Evolutionary conservation across 129 eudicot species (phyloP), one percentile per base, ranked within the genome.

Genomic region (Artemisia tridentata): DNA sequence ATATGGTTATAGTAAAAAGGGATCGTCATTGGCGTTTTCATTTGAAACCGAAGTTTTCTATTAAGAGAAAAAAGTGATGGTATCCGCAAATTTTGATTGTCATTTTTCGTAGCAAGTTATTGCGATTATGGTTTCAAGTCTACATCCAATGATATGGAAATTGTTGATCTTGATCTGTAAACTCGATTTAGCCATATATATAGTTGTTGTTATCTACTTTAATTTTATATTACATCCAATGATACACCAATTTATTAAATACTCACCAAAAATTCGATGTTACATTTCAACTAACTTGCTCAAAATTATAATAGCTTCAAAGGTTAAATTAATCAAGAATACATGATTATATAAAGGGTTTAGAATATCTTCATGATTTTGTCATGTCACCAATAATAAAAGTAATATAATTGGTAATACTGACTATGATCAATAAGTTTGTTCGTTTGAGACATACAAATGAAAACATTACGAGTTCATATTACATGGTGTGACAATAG

Each of bases 81-180:
- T 27, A 60, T 72, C 55, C 50, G 47, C 69, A 46, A 5, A 21
- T 31, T 67, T 74, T 31, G 19, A 27, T 59, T 57, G 68, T 57
- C 68, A 56, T 45, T 55, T 54, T 67, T 17, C 67, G 47, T 75
- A 38, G 16, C 54, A 50, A 54, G 59, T 43, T 75, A 65, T 56
- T 46, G 50, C 20, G 63, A 11, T 75, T 75, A 47, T 66, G 58
- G 80, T 75, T 75, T 49, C 38, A 67, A 56, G 80, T 75, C 80
- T 49, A 47, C 73, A 75, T 75, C 80, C 15, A 75, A 56, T 20
- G 58, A 75, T 75, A 58, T 66, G 50, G 65, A 56, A 66, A 75
- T 4, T 18, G n/a, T 54, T 65, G 79, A 75, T 75, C 27, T 45
- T 75, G 67, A 75, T 56, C 46, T 75, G 48, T 65, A 52, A 56